Conservation (phyloP, 441 rosid genomes). For the Gossypium davidsonii region DNA sequence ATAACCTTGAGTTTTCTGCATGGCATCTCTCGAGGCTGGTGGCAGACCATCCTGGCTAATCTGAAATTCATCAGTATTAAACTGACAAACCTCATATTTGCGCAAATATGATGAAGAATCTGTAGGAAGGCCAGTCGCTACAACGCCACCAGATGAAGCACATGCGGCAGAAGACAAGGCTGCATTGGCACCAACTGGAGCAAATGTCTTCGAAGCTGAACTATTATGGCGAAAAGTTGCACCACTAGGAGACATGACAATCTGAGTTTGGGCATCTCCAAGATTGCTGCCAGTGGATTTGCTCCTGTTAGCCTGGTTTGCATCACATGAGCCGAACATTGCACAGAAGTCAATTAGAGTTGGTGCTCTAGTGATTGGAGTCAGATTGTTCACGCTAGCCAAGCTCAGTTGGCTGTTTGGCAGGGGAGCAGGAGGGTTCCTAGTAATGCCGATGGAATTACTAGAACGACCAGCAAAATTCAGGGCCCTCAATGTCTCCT, state of each 20-base stretch:
- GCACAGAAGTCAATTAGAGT: slow-evolving; percentile 2
- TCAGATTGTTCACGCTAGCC: neutral
- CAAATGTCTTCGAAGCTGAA: slow-evolving; percentile 6
- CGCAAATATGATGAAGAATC: slow-evolving; percentile 14
- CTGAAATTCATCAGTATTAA: slow-evolving; percentile 1
- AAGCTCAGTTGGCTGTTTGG: slow-evolving; percentile 6
- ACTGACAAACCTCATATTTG: slow-evolving; percentile 9
- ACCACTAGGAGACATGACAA: neutral
- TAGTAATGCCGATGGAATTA: slow-evolving; percentile 1
- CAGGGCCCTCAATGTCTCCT: slow-evolving; percentile 5
- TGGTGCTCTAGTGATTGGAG: slow-evolving; percentile 9
- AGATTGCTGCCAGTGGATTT: slow-evolving; percentile 14
- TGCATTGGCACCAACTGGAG: neutral
- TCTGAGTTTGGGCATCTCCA: slow-evolving; percentile 14
- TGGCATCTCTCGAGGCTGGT: slow-evolving; percentile 6
- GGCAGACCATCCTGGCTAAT: slow-evolving; percentile 10
- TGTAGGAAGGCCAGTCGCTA: slow-evolving; percentile 8
- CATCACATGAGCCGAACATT: neutral
- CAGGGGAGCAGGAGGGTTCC: slow-evolving; percentile 2
- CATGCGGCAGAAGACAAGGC: neutral
- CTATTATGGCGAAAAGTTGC: slow-evolving; percentile 8
- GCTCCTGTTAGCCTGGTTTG: slow-evolving; percentile 10
- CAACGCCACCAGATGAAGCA: slow-evolving; percentile 7
- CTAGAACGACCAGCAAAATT: slow-evolving; percentile 1
- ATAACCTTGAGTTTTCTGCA: slow-evolving; percentile 11